Evolutionary conservation across 2,329 filamentous ascomycete genomes (phyloP).

Genomic region (Juglanconis juglandina): DNA sequence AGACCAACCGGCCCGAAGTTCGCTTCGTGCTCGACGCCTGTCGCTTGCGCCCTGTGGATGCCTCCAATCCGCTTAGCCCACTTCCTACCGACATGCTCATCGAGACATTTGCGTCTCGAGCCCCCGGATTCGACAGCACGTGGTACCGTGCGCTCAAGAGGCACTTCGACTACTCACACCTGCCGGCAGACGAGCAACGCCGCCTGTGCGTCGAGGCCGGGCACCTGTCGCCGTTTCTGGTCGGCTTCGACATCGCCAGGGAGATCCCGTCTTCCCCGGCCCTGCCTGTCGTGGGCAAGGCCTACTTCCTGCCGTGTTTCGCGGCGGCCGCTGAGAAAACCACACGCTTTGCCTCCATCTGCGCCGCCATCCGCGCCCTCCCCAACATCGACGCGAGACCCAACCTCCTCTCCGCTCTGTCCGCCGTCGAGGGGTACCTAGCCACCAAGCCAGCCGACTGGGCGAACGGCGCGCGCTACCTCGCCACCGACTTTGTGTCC

Average conservation of each 20-base stretch:
- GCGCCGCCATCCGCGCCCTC: conserved; percentile 1
- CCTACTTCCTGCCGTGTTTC: conserved; percentile 6
- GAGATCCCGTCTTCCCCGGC: not conserved
- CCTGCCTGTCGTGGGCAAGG: conserved; percentile 8
- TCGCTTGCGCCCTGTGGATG: not conserved
- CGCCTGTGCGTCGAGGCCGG: not conserved
- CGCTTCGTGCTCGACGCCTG: conserved; percentile 7
- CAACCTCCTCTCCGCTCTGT: conserved; percentile 4
- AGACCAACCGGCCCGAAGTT: conserved; percentile 1
- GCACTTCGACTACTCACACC: not conserved
- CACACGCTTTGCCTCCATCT: conserved; percentile 3
- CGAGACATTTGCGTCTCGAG: not conserved
- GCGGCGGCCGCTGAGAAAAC: not conserved
- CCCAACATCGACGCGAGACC: conserved; percentile 2
- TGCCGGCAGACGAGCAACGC: not conserved
- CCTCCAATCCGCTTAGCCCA: not conserved
- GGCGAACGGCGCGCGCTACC: not conserved
- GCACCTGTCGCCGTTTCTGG: not conserved
- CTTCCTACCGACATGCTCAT: not conserved
- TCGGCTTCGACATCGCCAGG: conserved; percentile 8
- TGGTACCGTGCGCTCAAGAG: conserved; percentile 6
- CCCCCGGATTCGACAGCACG: not conserved
- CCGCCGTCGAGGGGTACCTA: conserved; percentile 6
- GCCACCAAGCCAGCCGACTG: not conserved
- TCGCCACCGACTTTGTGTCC: conserved; percentile 7